Evolutionary conservation across 2,329 filamentous ascomycete genomes (phyloP), one percentile per base, ranked within the genome.

Genomic region (Amauroascus verrucosus): DNA sequence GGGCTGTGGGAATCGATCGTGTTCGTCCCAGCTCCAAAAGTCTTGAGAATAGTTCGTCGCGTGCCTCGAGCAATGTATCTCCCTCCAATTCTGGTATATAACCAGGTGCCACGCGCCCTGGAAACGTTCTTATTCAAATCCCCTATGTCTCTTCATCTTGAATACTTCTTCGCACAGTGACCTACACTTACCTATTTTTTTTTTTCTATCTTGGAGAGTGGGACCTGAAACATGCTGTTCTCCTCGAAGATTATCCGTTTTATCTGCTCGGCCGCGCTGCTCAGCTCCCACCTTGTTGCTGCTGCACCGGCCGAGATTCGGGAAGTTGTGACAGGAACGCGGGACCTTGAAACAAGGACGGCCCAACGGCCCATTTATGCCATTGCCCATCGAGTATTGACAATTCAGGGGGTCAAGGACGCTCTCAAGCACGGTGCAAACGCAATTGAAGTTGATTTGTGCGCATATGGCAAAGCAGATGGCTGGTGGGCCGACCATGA

Each of bases 381-480:
- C 40, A 52, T 52, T 11, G 50, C 50, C 20, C 50, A 52, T 16
- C 50, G 50, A 37, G 50, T 52, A 5, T 18, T 52, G 6, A 52
- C 41, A 7, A 14, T 18, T 8, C 2, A 37, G 1, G 50, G 40
- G 2, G 32, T 52, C 20, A 28, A 14, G 16, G 40, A 16, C 24
- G 50, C 50, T 5, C 18, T 52, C 14, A 18, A 7, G 5, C 50
- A 52, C 18, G 50, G 50, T 16, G 40, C 50, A 13, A 52, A 52
- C 20, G 50, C 50, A n/a, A 26, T 52, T 18, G 50, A 52, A 13
- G 32, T 52, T 20, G 50, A 52, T 18, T 9, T 52, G 32, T 37
- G 30, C 32, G 50, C 50, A 24, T 40, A 16, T 1, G 14, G 26
- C 14, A 32, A 9, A 3, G 18, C 11, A n/a, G n/a, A 52, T 28